Evolutionary conservation across 768 basidiomycete species (phyloP), one percentile per base, ranked within the genome.

Genomic region (Hemileccinum impolitum): DNA sequence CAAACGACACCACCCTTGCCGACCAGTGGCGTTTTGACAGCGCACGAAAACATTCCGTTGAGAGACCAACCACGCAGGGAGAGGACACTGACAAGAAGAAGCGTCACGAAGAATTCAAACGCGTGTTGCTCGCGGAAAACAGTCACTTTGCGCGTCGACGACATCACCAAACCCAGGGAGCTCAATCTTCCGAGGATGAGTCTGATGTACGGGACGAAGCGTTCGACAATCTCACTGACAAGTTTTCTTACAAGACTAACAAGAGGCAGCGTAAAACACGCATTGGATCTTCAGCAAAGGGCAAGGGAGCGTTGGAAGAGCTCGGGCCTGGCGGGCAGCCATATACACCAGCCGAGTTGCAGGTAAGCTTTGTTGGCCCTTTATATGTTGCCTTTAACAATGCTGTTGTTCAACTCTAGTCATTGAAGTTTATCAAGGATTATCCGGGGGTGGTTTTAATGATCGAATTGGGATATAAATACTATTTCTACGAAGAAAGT

Each of bases 391-490:
- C 17, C 13, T 48, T 21, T 43, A 34, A 45, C 39, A 6, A 26
- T n/a, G 26, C 14, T 41, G 14, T 36, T 4, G 28, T 35, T 48
- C 37, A 4, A 52, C 51, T 11, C 32, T 11, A 69, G 67, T 64
- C 57, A 1, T 39, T 60, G 52, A 84, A 76, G 47, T 68, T 92
- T 12, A 88, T 90, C 67, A 70, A 72, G 46, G 78, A 83, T 17
- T 74, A 90, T 64, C 75, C 77, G 1, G 86, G 77, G 11, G 81
- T 80, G 4, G 54, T 94, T 31, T 72, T 94, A 12, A 82, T 93
- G 77, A 72, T 94, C 19, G 85, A 92, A 64, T 82, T 86, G 25
- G 91, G 91, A 5, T 94, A 94, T 66, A 93, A 86, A 64, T 86
- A 82, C 63, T 79, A 74, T 45, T 93, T 94, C 65, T 93, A 84